These are phyloP conservation scores for Globisporangium alternatum DNA, from an alignment of 352 stramenopile species.

Conservation along the genomic window DNA sequence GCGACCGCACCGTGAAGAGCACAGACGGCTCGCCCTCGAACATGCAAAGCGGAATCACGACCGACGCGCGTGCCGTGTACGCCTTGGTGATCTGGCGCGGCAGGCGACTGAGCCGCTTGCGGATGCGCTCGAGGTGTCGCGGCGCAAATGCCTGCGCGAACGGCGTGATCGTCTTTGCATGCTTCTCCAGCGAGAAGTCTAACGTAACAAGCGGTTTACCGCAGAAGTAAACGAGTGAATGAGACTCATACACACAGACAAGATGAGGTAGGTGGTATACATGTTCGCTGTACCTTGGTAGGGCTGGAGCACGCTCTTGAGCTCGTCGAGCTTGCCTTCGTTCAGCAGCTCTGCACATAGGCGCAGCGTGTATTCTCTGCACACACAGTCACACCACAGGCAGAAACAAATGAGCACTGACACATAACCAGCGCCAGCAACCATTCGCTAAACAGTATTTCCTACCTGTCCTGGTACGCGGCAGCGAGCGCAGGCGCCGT, in stretches of 20 bases:
- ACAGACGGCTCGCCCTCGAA: slow-evolving; percentile 93
- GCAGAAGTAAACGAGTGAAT: background rate
- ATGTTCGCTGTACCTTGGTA: slow-evolving; percentile 47
- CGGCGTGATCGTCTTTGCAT: slow-evolving; percentile 39
- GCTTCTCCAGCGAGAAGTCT: slow-evolving; percentile 50
- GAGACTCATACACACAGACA: background rate
- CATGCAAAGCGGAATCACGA: slow-evolving; percentile 97
- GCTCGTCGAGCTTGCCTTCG: slow-evolving; percentile 71
- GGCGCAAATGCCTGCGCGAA: slow-evolving; percentile 76
- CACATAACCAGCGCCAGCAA: background rate
- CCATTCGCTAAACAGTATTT: too few relatives aligned
- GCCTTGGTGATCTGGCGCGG: slow-evolving; percentile 93
- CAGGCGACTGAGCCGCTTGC: slow-evolving; percentile 93
- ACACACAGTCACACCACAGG: background rate
- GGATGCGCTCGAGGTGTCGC: slow-evolving; percentile 90
- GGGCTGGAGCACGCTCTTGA: slow-evolving; percentile 66
- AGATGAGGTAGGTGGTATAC: background rate
- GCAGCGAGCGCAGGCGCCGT: slow-evolving; percentile 93
- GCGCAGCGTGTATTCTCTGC: slow-evolving; percentile 75
- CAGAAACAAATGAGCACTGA: background rate
- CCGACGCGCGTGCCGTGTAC: slow-evolving; percentile 88
- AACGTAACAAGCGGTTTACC: background rate
- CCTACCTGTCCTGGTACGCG: slow-evolving; percentile 92
- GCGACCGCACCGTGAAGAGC: slow-evolving; percentile 94
- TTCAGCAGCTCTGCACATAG: slow-evolving; percentile 71